These are phyloP conservation scores for Hyaloscypha bicolor DNA, from an alignment of 495 filamentous ascomycete species.

Conservation along the genomic window DNA sequence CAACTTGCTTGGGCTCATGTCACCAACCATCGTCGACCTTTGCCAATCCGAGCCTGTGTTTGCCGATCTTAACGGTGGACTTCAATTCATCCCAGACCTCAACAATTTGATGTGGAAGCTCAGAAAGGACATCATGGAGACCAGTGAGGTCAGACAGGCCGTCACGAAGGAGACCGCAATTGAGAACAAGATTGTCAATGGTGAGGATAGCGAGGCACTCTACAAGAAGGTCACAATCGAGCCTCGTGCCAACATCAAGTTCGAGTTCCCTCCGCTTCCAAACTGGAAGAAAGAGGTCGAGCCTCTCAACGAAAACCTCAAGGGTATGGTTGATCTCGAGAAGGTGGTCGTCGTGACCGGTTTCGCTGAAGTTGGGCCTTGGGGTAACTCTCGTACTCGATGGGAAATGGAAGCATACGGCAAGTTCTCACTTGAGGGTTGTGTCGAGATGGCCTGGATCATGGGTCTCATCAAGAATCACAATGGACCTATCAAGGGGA, in stretches of 20 bases:
- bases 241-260: conserved; percentile 96
- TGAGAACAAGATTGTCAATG: conserved; percentile 97
- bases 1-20: conserved; percentile 96
- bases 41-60: conserved; percentile 96
- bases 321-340: conserved; percentile 98
- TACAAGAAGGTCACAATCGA: conserved; percentile 92
- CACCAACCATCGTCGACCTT: conserved; percentile 88
- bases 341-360: conserved; percentile 97
- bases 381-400: conserved; percentile 96
- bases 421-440: conserved; percentile 95
- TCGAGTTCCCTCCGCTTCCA: conserved; percentile 85
- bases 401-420: conserved; percentile 99
- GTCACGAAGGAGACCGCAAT: conserved; percentile 95
- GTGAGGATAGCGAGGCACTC: conserved; percentile 86
- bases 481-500: conserved; percentile 97
- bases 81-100: conserved; percentile 97
- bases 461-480: conserved; percentile 99
- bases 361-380: conserved; percentile 94
- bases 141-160: conserved; percentile 88
- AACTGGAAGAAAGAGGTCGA: conserved; percentile 90
- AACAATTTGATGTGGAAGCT: conserved; percentile 90
- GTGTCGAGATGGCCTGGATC: conserved; percentile 99
- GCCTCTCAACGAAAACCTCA: conserved; percentile 81
- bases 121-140: conserved; percentile 89
- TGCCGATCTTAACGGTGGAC: conserved; percentile 94